A percentile compares a stretch with the other conserved stretches of the same genome.
These are phyloP conservation scores for Psilocybe cubensis DNA, from an alignment of 768 basidiomycete species.

Conservation along the genomic window DNA sequence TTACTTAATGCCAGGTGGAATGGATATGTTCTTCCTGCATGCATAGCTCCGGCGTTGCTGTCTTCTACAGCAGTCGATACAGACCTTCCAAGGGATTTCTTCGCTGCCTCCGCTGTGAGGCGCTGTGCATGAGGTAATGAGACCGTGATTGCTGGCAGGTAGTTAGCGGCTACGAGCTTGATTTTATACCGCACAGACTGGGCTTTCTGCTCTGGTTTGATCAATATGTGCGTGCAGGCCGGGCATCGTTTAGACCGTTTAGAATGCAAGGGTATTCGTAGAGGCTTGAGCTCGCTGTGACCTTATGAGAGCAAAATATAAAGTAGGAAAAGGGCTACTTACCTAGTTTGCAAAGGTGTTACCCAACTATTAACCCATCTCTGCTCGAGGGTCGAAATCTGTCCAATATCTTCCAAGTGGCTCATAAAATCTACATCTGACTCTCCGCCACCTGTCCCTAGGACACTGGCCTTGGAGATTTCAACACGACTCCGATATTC, in stretches of 20 bases:
- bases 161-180: constrained; percentile 94
- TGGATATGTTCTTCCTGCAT: constrained; percentile 80
- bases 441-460: constrained; percentile 65
- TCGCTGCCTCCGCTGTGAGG: constrained; percentile 43
- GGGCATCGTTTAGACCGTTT: constrained; percentile 97
- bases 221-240: constrained; percentile 92
- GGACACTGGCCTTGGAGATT: constrained; percentile 53
- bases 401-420: constrained; percentile 59
- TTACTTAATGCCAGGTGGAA: constrained; percentile 94
- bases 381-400: constrained; percentile 75
- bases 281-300: constrained; percentile 78
- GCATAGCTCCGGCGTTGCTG: constrained; percentile 47
- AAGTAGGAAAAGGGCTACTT: constrained; percentile 26
- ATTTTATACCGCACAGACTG: constrained; percentile 96
- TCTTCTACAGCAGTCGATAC: constrained; percentile 44
- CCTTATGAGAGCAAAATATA: constrained; percentile 11
- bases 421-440: constrained; percentile 73
- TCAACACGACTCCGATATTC: constrained; percentile 79
- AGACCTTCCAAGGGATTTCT: constrained; percentile 45
- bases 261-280: constrained; percentile 90
- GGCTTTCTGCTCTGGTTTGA: constrained; percentile 97
- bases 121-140: constrained; percentile 62
- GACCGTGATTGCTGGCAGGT: constrained; percentile 85
- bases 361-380: constrained; percentile 85
- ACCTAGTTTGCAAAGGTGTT: constrained; percentile 67